These are phyloP conservation scores for Taiwanofungus camphoratus DNA, from an alignment of 1,284 basidiomycete species.

Conservation along the genomic window DNA sequence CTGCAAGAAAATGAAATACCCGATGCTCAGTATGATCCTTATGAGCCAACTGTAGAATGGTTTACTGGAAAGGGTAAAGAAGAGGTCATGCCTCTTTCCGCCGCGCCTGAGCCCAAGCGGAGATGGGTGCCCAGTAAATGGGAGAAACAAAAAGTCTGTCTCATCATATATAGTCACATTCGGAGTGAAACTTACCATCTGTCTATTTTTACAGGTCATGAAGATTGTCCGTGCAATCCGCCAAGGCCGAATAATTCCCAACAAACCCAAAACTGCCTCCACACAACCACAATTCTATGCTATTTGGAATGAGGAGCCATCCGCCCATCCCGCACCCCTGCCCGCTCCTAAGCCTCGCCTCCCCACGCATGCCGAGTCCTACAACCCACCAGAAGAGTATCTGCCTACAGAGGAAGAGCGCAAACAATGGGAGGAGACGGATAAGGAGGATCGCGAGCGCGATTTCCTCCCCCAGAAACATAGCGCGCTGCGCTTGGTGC, in stretches of 20 bases:
- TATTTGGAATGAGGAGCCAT: constrained; percentile 80
- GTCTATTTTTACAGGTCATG: constrained; percentile 69
- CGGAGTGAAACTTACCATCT: background rate
- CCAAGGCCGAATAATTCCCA: constrained; percentile 88
- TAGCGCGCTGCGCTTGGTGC: constrained; percentile 81
- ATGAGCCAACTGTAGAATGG: constrained; percentile 93
- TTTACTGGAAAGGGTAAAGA: constrained; percentile 96
- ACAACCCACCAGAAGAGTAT: constrained; percentile 98
- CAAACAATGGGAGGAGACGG: constrained; percentile 79
- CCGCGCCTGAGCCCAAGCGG: constrained; percentile 92
- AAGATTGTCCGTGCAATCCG: constrained; percentile 99
- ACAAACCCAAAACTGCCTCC: constrained; percentile 76
- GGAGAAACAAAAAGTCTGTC: constrained; percentile 96
- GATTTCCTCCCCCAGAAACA: constrained; percentile 91
- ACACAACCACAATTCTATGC: constrained; percentile 77
- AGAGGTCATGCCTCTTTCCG: constrained; percentile 88
- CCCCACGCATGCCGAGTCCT: constrained; percentile 92
- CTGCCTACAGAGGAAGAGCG: constrained; percentile 86
- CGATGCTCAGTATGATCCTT: constrained; percentile 85
- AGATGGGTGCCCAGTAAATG: constrained; percentile 98
- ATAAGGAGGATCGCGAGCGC: constrained; percentile 88
- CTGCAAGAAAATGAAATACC: constrained; percentile 90
- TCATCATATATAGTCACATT: background rate
- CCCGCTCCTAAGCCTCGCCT: constrained; percentile 91
- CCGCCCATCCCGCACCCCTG: constrained; percentile 71